Base-by-base conservation (phyloP, 306 rosid genomes). In the Cucurbita argyrosperma region DNA sequence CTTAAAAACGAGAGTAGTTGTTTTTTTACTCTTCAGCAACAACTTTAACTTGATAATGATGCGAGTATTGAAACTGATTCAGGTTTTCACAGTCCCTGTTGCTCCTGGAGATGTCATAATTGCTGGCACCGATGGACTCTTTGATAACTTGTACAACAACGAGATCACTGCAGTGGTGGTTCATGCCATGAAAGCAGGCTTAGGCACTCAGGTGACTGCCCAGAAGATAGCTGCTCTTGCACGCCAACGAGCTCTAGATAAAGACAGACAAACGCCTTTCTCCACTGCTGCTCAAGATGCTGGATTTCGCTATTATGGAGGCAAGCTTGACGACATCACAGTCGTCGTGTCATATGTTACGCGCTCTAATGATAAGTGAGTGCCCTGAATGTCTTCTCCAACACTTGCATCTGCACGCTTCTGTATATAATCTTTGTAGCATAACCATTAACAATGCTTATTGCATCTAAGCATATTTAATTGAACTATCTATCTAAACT, bases 201-300 rank as follows among this genome's bases (percentile, higher is more conserved):
- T 89, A 42, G 82, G 90, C 58, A 88, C 97, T 49, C 96, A 91
- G 81, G 96, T 82, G 56, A 91, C 96, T 45, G 99, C 99, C 7
- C 99, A 95, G 87, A 95, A 95, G 89, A 88, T 95, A 78, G 99
- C 99, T 19, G 99, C 97, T 5, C 75, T 95, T 83, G 99, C 97
- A 15, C 95, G 97, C 26, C 99, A 91, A 76, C 84, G 99, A 43
- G 97, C 99, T 1, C 96, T 80, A 43, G 99, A 95, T 54, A 85
- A 75, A 75, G 82, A 91, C 81, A 82, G 99, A 70, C 97, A 91
- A 80, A 95, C 99, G 8, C 99, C 99, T 50, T 95, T 89, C 75
- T 91, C 99, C 42, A 87, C 99, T 5, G 99, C 99, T 18, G 97
- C 99, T 19, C 99, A 94, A 78, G 96, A 94, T 76, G 99, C 99